Percentiles rank a stretch among this genome's conserved stretches.
phyloP scores from a whole-genome alignment of 768 basidiomycete species.

The Boletus rubropictus region DNA sequence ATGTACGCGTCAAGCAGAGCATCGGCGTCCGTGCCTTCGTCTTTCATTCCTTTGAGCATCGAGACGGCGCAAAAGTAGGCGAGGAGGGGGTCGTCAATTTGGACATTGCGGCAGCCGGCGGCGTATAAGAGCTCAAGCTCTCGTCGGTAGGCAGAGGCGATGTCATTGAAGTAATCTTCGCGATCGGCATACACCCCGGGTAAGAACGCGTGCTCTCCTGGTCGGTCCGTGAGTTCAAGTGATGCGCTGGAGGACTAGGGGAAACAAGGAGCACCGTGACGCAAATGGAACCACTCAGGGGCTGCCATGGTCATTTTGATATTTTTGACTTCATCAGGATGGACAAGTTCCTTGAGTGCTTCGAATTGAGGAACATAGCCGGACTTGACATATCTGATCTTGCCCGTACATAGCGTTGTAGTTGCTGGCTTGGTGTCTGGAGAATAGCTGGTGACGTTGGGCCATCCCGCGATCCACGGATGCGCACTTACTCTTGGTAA shows the following conservation, averaged over 20 bases:
- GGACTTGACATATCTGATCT: conserved; percentile 55
- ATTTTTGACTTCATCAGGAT: conserved; percentile 55
- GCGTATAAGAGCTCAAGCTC: conserved; percentile 43
- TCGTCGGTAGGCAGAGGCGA: conserved; percentile 41
- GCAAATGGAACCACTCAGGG: conserved; percentile 68
- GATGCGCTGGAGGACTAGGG: neutral
- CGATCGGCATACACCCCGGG: conserved; percentile 16
- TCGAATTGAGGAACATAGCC: conserved; percentile 64
- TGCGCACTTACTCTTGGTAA: conserved; percentile 11
- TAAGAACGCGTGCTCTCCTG: conserved; percentile 22
- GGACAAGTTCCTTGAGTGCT: conserved; percentile 50
- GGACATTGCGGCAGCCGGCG: conserved; percentile 39
- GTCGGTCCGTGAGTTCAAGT: neutral
- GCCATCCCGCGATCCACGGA: neutral
- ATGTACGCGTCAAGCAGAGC: conserved; percentile 59
- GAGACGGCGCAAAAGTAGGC: conserved; percentile 62
- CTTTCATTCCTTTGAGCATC: conserved; percentile 52
- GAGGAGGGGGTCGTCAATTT: conserved; percentile 44
- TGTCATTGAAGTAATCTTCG: conserved; percentile 46
- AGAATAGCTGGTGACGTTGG: neutral
- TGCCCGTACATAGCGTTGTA: conserved; percentile 40
- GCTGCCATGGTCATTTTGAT: conserved; percentile 71
- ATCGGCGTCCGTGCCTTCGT: conserved; percentile 54
- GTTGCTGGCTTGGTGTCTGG: conserved; percentile 19
- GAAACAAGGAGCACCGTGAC: conserved; percentile 41